These are phyloP conservation scores for Aureobasidium subglaciale DNA, from an alignment of 2,329 filamentous ascomycete genomes.

Conservation along the genomic window DNA sequence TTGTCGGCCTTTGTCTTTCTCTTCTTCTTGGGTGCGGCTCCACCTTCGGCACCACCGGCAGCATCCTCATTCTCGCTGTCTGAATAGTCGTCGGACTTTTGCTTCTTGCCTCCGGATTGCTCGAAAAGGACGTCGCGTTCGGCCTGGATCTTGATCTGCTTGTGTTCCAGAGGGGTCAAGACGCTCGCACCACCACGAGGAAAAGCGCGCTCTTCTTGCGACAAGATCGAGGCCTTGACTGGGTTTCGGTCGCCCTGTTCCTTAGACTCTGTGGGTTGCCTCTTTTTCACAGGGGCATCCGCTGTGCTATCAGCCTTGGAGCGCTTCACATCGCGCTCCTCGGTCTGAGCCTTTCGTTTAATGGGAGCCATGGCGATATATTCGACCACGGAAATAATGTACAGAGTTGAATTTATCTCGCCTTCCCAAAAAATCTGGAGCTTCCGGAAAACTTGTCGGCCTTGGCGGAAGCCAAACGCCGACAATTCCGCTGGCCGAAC, in stretches of 20 bases:
- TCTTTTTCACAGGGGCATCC: slow-evolving; percentile 13
- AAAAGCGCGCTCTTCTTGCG: slow-evolving; percentile 82
- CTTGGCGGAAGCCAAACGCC: not conserved
- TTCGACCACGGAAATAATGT: not conserved
- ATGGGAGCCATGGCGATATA: slow-evolving; percentile 34
- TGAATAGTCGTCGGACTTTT: slow-evolving; percentile 40
- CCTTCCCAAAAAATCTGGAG: not conserved
- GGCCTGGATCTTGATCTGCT: slow-evolving; percentile 91
- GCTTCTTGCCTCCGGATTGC: slow-evolving; percentile 59
- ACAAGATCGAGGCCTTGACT: slow-evolving; percentile 41
- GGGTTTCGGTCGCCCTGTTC: slow-evolving; percentile 23
- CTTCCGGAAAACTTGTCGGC: not conserved
- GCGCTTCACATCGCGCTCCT: slow-evolving; percentile 31
- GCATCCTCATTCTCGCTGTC: slow-evolving; percentile 34
- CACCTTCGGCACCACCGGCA: slow-evolving; percentile 28
- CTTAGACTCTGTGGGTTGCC: slow-evolving; percentile 24
- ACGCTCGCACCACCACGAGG: slow-evolving; percentile 87
- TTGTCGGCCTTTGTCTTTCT: slow-evolving; percentile 42
- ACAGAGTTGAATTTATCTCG: not conserved
- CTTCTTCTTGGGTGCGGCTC: slow-evolving; percentile 42
- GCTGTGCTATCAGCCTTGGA: slow-evolving; percentile 23
- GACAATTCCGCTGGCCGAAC: not conserved
- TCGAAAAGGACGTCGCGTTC: slow-evolving; percentile 89
- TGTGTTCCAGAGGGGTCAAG: slow-evolving; percentile 87
- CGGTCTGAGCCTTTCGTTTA: slow-evolving; percentile 39